Conservation (phyloP, 2,329 filamentous ascomycete species). For the Zelopaecilomyces penicillatus region DNA sequence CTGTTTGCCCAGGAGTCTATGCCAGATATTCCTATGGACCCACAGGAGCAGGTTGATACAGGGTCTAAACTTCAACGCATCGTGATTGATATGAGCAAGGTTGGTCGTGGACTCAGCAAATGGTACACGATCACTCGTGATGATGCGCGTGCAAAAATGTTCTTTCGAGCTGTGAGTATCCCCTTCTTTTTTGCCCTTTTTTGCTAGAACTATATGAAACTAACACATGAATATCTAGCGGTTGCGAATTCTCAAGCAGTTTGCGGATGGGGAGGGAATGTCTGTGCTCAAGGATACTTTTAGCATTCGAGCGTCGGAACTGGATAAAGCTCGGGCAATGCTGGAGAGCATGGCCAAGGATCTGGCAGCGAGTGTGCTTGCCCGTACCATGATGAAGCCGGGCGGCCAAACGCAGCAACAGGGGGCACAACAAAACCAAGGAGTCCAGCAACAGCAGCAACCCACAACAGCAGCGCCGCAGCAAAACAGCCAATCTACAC, state of each 20-base stretch:
- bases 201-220: slow-evolving; percentile 8
- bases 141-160: slow-evolving; percentile 41
- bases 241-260: slow-evolving; percentile 45
- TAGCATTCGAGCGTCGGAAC: slow-evolving; percentile 42
- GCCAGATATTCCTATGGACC: slow-evolving; percentile 38
- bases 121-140: slow-evolving; percentile 44
- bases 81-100: slow-evolving; percentile 33
- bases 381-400: slow-evolving; percentile 18
- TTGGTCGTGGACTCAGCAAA: slow-evolving; percentile 34
- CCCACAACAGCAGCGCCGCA: slow-evolving; percentile 14
- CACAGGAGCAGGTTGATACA: slow-evolving; percentile 36
- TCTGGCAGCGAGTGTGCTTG: slow-evolving; percentile 23
- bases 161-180: slow-evolving; percentile 43
- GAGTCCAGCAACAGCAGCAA: not conserved
- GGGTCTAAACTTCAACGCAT: slow-evolving; percentile 34
- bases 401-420: slow-evolving; percentile 7
- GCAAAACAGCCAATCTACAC: slow-evolving; percentile 17
- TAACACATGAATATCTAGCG: slow-evolving; percentile 36
- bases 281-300: slow-evolving; percentile 38
- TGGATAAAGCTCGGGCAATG: slow-evolving; percentile 40
- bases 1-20: slow-evolving; percentile 31
- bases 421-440: slow-evolving; percentile 1
- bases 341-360: slow-evolving; percentile 46
- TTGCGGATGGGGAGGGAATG: slow-evolving; percentile 40
- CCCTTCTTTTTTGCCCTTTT: not conserved